Evolutionary conservation across 257 asterid genomes (phyloP).

Genomic region (Thymus quinquecostatus): DNA sequence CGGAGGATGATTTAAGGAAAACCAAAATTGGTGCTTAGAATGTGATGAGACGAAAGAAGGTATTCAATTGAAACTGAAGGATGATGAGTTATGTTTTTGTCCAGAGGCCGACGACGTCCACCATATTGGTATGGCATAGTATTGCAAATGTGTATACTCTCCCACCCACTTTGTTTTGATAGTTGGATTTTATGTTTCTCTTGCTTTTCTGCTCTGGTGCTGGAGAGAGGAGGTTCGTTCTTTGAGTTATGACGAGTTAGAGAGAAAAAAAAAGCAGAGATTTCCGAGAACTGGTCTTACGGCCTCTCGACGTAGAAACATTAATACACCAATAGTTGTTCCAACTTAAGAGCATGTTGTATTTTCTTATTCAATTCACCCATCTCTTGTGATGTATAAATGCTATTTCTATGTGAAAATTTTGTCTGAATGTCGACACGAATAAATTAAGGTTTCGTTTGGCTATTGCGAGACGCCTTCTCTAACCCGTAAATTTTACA

Average conservation of each 20-base stretch:
- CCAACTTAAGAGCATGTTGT: constrained; percentile 53
- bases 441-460: constrained; percentile 13
- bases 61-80: constrained; percentile 21
- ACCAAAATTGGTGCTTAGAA: constrained; percentile 28
- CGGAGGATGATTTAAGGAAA: constrained; percentile 28
- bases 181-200: constrained; percentile 39
- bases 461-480: neutral
- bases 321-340: constrained; percentile 37
- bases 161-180: constrained; percentile 36
- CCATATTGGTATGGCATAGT: constrained; percentile 38
- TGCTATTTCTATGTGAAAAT: constrained; percentile 41
- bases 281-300: constrained; percentile 27
- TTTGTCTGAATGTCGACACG: constrained; percentile 41
- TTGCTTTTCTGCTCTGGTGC: constrained; percentile 37
- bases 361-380: constrained; percentile 39
- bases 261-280: constrained; percentile 24
- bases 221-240: constrained; percentile 40
- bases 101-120: constrained; percentile 29
- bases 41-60: constrained; percentile 2
- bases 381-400: constrained; percentile 55
- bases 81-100: constrained; percentile 31
- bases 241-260: constrained; percentile 25
- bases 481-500: too few species aligned
- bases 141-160: constrained; percentile 44
- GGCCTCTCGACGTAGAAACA: constrained; percentile 31